phyloP scores from a whole-genome alignment of 148 eudicot genomes.

The Rhododendron simsii region DNA sequence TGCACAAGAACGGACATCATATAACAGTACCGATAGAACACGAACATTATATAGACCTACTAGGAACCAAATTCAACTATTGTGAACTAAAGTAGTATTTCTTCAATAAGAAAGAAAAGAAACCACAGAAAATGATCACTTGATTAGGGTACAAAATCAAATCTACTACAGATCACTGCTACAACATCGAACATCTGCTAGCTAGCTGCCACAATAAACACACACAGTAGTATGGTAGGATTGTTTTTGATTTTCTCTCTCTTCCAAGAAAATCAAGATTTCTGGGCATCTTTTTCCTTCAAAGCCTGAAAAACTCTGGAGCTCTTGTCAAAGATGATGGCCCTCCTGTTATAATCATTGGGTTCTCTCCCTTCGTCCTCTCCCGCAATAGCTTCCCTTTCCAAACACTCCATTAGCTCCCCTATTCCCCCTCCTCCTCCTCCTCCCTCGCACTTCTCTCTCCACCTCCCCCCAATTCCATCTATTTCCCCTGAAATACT shows the following conservation, averaged over 20 bases:
- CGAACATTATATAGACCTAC: not conserved
- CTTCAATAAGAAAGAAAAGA: not conserved
- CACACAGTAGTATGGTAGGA: not conserved
- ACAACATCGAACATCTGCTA: not conserved
- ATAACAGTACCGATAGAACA: not conserved
- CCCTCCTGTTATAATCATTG: constrained; percentile 61
- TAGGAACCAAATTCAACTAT: not conserved
- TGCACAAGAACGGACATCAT: not conserved
- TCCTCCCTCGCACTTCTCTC: constrained; percentile 26
- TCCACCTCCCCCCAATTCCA: constrained; percentile 23
- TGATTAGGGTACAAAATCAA: not conserved
- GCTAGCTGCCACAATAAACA: not conserved
- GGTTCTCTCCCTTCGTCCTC: constrained; percentile 62
- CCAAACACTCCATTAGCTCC: constrained; percentile 72
- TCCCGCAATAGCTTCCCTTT: constrained; percentile 80
- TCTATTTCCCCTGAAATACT: constrained; percentile 3
- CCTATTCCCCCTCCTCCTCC: constrained; percentile 24
- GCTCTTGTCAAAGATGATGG: constrained; percentile 61
- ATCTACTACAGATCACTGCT: not conserved
- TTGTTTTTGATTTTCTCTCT: not conserved
- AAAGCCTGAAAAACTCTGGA: constrained; percentile 69
- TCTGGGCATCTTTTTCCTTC: constrained; percentile 21
- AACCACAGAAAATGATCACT: not conserved
- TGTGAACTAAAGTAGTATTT: not conserved
- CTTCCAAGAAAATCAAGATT: not conserved